These are phyloP conservation scores for Rutstroemia sydowiana DNA, from an alignment of 2,329 filamentous ascomycete genomes.

Conservation along the genomic window DNA sequence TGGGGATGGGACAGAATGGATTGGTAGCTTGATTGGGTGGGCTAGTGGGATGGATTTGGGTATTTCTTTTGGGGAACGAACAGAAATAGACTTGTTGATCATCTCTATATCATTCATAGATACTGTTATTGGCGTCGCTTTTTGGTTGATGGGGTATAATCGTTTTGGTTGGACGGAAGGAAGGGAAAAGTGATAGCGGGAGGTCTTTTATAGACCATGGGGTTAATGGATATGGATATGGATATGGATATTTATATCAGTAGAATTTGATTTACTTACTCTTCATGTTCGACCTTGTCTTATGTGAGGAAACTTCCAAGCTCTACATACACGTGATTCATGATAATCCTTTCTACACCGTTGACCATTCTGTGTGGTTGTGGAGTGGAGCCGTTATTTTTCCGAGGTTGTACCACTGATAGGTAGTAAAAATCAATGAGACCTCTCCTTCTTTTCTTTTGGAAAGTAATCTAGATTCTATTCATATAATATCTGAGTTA, in stretches of 20 bases:
- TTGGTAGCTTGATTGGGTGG: conserved; percentile 1
- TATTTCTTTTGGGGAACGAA: background rate
- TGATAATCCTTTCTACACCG: no score
- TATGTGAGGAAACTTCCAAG: no score
- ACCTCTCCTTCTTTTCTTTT: no score
- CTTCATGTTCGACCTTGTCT: background rate
- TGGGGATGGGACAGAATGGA: conserved; percentile 13
- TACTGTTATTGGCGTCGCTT: background rate
- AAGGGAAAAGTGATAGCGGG: background rate
- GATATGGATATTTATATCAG: background rate
- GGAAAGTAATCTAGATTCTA: no score
- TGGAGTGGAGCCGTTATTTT: no score
- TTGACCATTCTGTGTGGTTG: no score
- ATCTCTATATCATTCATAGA: background rate
- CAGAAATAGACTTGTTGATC: background rate
- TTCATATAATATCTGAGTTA: no score
- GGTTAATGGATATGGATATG: background rate
- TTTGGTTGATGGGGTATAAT: background rate
- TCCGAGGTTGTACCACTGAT: no score
- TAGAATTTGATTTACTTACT: background rate
- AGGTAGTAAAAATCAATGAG: no score
- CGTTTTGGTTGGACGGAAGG: background rate
- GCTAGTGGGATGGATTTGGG: background rate
- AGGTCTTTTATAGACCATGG: background rate
- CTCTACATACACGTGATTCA: no score